Conservation (phyloP, 305 asterid species). For the Solanum chacoense region DNA sequence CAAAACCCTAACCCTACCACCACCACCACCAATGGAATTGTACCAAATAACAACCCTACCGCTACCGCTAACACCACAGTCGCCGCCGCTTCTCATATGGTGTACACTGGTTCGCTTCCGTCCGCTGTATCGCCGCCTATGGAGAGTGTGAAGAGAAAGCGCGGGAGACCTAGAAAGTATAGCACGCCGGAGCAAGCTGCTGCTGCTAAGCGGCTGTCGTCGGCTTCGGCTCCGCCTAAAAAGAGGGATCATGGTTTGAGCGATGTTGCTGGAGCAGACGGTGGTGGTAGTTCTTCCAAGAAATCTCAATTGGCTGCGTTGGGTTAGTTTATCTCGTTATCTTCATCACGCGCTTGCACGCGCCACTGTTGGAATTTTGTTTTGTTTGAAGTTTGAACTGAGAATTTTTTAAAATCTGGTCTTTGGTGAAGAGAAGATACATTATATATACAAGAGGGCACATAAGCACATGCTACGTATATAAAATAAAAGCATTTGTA, state of each 20-base stretch:
- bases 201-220: constrained; percentile 43
- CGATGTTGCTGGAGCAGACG: constrained; percentile 2
- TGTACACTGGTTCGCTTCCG: constrained; percentile 31
- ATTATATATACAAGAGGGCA: background rate
- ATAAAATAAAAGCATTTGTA: background rate
- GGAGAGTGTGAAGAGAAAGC: constrained; percentile 37
- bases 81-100: constrained; percentile 20
- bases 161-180: constrained; percentile 59
- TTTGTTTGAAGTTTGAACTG: background rate
- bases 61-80: background rate
- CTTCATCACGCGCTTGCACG: background rate
- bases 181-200: constrained; percentile 52
- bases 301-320: constrained; percentile 24
- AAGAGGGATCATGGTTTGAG: constrained; percentile 22
- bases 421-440: background rate
- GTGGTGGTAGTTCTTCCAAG: constrained; percentile 19
- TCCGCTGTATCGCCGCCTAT: constrained; percentile 29
- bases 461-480: background rate
- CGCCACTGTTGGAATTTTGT: background rate
- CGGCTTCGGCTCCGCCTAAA: constrained; percentile 18
- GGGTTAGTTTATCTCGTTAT: constrained; percentile 11
- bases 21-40: constrained; percentile 21
- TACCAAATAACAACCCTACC: constrained; percentile 6
- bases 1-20: constrained; percentile 6
- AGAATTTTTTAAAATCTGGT: background rate